A percentile compares a stretch with the other conserved stretches of the same genome.
Conservation (phyloP, 257 asterid species). For the Gentiana dahurica region DNA sequence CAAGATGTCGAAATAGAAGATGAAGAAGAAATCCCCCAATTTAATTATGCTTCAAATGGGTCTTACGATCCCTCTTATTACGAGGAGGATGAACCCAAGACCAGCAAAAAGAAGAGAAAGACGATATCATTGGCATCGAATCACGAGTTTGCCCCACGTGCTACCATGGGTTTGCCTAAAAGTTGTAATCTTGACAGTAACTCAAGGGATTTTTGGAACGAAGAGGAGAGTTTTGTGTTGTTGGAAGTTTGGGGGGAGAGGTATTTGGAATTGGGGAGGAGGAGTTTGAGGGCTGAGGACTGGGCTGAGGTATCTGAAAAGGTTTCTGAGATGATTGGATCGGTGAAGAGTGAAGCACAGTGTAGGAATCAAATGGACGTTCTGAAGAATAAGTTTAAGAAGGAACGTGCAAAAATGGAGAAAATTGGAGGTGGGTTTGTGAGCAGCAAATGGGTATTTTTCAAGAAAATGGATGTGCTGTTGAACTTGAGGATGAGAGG, state of each 20-base stretch:
- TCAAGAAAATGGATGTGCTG: conserved; percentile 72
- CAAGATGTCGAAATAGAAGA: conserved; percentile 23
- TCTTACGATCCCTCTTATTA: conserved; percentile 17
- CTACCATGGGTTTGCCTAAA: conserved; percentile 4
- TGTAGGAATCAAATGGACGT: conserved; percentile 65
- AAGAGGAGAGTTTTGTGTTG: conserved; percentile 51
- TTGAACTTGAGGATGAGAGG: conserved; percentile 48
- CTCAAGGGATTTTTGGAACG: conserved; percentile 46
- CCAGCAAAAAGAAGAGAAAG: conserved; percentile 60
- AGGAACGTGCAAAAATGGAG: conserved; percentile 56
- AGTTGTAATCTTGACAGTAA: conserved; percentile 2
- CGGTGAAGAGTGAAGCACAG: conserved; percentile 42
- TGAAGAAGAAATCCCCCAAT: conserved; percentile 33
- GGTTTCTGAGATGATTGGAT: conserved; percentile 47
- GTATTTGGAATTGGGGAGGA: conserved; percentile 55
- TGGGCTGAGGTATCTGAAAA: conserved; percentile 72
- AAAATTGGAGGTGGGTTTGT: conserved; percentile 31
- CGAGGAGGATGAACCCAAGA: conserved; percentile 36
- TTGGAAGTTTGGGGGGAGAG: conserved; percentile 86
- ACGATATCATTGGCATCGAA: conserved; percentile 48
- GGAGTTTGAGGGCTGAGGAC: conserved; percentile 63
- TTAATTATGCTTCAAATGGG: conserved; percentile 27
- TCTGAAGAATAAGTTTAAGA: conserved; percentile 70
- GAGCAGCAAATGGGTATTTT: conserved; percentile 72
- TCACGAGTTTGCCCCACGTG: conserved; percentile 32